Conservation (phyloP, 495 filamentous ascomycete genomes). For the Trichocladium uniseriatum region DNA sequence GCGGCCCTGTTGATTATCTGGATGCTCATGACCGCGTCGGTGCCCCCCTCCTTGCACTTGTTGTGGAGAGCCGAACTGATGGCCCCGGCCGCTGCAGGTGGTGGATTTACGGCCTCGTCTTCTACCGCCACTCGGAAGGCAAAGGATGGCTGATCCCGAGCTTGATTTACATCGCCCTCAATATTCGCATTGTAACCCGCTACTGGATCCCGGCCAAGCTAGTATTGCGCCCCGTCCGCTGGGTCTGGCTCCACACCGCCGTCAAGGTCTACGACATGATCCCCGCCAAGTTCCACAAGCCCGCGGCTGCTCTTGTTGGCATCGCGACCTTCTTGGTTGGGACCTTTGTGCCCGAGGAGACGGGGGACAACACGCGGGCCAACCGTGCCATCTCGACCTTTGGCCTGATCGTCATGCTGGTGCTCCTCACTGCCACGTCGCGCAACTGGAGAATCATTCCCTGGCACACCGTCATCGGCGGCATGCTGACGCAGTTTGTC, state of each 20-base stretch:
- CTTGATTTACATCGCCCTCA: slow-evolving; percentile 67
- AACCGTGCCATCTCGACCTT: slow-evolving; percentile 75
- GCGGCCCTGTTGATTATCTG: slow-evolving; percentile 9
- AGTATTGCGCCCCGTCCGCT: slow-evolving; percentile 54
- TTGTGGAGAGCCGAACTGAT: slow-evolving; percentile 7
- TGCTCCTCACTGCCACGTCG: slow-evolving; percentile 57
- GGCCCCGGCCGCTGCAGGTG: slow-evolving; percentile 43
- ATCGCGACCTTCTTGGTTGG: slow-evolving; percentile 67
- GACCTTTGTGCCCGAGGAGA: slow-evolving; percentile 59
- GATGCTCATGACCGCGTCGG: slow-evolving; percentile 20
- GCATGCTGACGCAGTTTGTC: slow-evolving; percentile 82
- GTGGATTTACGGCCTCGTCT: slow-evolving; percentile 77
- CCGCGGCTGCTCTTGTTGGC: slow-evolving; percentile 48
- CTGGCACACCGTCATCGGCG: slow-evolving; percentile 81
- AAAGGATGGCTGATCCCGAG: slow-evolving; percentile 79
- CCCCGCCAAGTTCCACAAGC: slow-evolving; percentile 53
- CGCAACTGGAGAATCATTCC: slow-evolving; percentile 58
- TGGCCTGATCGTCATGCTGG: slow-evolving; percentile 65
- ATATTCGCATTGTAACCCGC: slow-evolving; percentile 62
- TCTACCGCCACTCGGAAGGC: slow-evolving; percentile 62
- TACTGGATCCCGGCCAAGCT: slow-evolving; percentile 61
- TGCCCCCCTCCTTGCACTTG: neutral
- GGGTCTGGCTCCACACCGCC: slow-evolving; percentile 56
- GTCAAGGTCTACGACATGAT: slow-evolving; percentile 43
- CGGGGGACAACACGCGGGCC: slow-evolving; percentile 62